Conservation (phyloP, 495 filamentous ascomycete species). For the Aspergillus bridgeri region DNA sequence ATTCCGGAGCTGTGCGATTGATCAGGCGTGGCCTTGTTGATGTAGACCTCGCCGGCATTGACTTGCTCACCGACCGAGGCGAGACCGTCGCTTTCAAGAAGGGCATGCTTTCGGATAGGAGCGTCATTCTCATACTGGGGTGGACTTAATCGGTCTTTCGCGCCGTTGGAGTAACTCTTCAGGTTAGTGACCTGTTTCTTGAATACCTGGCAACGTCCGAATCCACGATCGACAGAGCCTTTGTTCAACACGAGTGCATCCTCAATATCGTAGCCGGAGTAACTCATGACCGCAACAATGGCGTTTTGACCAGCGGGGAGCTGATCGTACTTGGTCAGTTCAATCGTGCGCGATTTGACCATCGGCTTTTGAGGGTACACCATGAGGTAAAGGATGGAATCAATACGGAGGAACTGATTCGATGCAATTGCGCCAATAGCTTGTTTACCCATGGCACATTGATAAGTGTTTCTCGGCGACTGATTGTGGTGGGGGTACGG, state of each 20-base stretch:
- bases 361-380: constrained; percentile 98
- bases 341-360: constrained; percentile 94
- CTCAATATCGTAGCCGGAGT: constrained; percentile 98
- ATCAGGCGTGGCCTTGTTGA: constrained; percentile 80
- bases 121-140: constrained; percentile 56
- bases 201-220: constrained; percentile 95
- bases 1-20: constrained; percentile 61
- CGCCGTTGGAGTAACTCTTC: constrained; percentile 76
- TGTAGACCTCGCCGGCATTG: constrained; percentile 70
- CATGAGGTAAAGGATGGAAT: constrained; percentile 92
- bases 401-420: constrained; percentile 94
- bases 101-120: constrained; percentile 66
- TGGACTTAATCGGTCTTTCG: constrained; percentile 67
- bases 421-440: constrained; percentile 96
- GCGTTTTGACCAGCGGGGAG: constrained; percentile 95
- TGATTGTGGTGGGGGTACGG: constrained; percentile 99
- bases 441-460: constrained; percentile 99
- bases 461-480: constrained; percentile 97
- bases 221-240: constrained; percentile 87
- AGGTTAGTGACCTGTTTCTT: constrained; percentile 76
- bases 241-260: constrained; percentile 97
- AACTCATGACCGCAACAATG: constrained; percentile 97
- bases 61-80: constrained; percentile 78
- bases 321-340: constrained; percentile 96
- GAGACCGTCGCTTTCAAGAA: constrained; percentile 75